Evolutionary conservation across 352 stramenopile species (phyloP), one percentile per base, ranked within the genome.

Genomic region (Saprolegnia diclina): DNA sequence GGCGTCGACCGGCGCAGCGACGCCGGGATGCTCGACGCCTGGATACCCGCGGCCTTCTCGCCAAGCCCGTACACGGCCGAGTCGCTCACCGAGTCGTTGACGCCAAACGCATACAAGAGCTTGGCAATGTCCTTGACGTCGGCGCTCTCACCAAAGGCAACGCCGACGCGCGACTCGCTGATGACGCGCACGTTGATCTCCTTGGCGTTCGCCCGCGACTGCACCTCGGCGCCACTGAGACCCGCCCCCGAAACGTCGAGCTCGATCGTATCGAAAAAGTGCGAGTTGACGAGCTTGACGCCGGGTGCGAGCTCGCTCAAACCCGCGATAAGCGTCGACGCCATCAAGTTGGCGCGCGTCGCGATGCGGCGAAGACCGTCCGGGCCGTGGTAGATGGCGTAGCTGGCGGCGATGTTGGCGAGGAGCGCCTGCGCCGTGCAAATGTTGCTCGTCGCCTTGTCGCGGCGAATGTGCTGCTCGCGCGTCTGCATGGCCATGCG

Each of bases 371-470:
- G 78, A 21, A 99, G 77, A 35, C 97, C 97, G 26, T 99, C 89
- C 5, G 97, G 97, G 44, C 97, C 97, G 78, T 99, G 97, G 81
- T 99, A 99, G 70, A 99, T 92, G 1, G 93, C 97, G 79, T 99
- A 99, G 1, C 91, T 84, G 19, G 96, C 93, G 7, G 97, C 96
- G 94, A 99, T 99, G 81, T 99, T 99, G 38, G 97, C 97, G 44
- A 99, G 79, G 56, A 99, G 76, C 48, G 97, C 97, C 80, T 99
- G 97, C 0, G 97, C 97, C 37, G 97, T 99, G 76, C 97, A 99
- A 80, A 99, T 99, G 79, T 99, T 99, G 62, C 84, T 97, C 3
- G 97, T 99, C 5, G 97, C 97, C 82, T 99, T 99, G 80, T 99
- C 97, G 64, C 97, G 91, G 67, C 96, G 91, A 77, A 99, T 99